A percentile compares a stretch with the other conserved stretches of the same genome.
phyloP scores from a whole-genome alignment of 2,329 filamentous ascomycete genomes.

The Hymenoscyphus fraxineus region DNA sequence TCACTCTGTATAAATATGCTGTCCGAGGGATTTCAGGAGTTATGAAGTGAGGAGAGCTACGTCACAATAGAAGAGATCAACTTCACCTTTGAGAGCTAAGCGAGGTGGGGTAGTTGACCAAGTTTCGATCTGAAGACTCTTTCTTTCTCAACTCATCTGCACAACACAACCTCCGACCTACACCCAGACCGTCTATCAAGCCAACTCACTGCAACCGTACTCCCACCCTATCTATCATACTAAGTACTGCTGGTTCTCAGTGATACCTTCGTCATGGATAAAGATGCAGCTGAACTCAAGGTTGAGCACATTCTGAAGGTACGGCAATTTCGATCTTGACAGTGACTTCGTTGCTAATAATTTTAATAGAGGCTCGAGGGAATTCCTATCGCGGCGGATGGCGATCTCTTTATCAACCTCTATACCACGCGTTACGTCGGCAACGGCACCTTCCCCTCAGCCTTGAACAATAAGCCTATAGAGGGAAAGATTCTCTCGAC shows the following conservation, averaged over 20 bases:
- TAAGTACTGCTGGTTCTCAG: not conserved
- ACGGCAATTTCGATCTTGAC: not conserved
- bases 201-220: not conserved
- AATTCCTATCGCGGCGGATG: not conserved
- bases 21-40: too few relatives aligned
- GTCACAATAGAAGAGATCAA: not conserved
- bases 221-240: not conserved
- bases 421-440: not conserved
- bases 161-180: not conserved
- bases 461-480: not conserved
- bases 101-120: not conserved
- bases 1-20: too few relatives aligned
- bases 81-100: not conserved
- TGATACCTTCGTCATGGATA: not conserved
- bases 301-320: not conserved
- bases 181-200: not conserved
- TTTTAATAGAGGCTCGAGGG: not conserved
- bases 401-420: not conserved
- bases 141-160: not conserved
- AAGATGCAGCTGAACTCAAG: not conserved
- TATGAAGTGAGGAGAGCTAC: not conserved
- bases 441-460: not conserved
- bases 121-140: not conserved
- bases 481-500: slow-evolving; percentile 5
- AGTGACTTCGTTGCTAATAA: not conserved